Base-by-base conservation (phyloP, 73 alveolate genomes). In the Paramecium sexaurelia region DNA sequence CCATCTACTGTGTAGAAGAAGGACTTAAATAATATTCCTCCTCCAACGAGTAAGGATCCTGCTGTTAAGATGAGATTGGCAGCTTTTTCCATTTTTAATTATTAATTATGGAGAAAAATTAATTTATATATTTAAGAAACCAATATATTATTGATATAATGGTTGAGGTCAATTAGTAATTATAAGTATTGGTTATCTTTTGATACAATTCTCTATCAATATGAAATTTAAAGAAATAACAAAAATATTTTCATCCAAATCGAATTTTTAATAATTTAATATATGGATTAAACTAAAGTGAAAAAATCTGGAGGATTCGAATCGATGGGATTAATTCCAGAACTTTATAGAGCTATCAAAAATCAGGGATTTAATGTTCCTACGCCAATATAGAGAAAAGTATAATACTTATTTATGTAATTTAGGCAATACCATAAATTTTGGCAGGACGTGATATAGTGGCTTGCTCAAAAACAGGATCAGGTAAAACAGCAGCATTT, bases 401-500 rank as follows among this genome's bases (percentile, higher is more conserved):
- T 61, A 26, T 24, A 61, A 13, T 61, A 1, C 1, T 29, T 3
- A 29, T 29, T 61, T 13, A 61, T 29, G 22, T 29, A 61, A 61
- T 29, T n/a, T 61, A 61, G 83, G 96, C 97, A 45, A 97, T 98
- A 45, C 99, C 99, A 56, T 96, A 92, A 83, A 96, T 96, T 82
- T 88, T 98, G 87, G 97, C 97, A 84, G 99, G 99, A 22, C 87
- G 91, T 73, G 98, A 98, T 71, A 94, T 98, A 39, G 97, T 98
- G 2, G 99, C 99, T 1, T 97, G 96, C 92, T 97, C 99, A 2
- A 94, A 98, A 94, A 98, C 99, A n/a, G 99, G 99, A 7, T 93
- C 99, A 47, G 99, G 99, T 33, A 98, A 98, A 92, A 98, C 99
- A 2, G 99, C 98, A 7, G 99, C 99, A 6, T 98, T 98, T 92